Evolutionary conservation across 345 rosid genomes (phyloP), one percentile per base, ranked within the genome.

Genomic region (Bruguiera gymnorhiza): DNA sequence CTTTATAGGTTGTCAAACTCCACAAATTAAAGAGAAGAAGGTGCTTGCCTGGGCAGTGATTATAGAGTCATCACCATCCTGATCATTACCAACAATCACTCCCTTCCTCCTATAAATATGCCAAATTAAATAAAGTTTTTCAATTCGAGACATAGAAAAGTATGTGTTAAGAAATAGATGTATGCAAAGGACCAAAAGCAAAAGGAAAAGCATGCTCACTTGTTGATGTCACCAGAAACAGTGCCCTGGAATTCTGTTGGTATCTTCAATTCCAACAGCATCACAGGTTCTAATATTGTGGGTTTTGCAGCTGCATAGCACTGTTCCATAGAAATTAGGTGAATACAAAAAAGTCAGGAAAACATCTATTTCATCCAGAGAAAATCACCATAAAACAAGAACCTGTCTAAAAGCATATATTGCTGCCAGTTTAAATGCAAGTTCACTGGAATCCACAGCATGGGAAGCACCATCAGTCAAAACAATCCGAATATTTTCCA

Each of bases 401-500:
- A 87, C 96, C 89, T 88, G 94, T 84, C 99, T 86, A 69, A 96
- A 96, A 69, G 99, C 99, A 81, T 96, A 96, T 69, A 96, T 96
- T 70, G 99, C 71, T 48, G 99, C 99, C 71, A 96, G 79, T 75
- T 96, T 96, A 80, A 96, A 96, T 18, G 99, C 99, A 75, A 92
- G 94, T 75, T 96, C 98, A 77, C 99, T 96, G 48, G 98, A 96
- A 87, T 96, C 98, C 69, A 96, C 99, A 0, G 96, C 83, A 77
- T 96, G 98, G 18, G 99, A 84, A 59, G 96, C 95, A 65, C 99
- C 99, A 70, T 96, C 99, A 4, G 93, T 92, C 60, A 96, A 83
- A 68, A 83, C 94, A 78, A 92, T 76, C 1, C 97, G 88, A 13
- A 92, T 43, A 78, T 89, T 90, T 84, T 96, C 99, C 11, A 90